Base-by-base conservation (phyloP, 164 flowering plant genomes). In the Chimonanthus praecox region DNA sequence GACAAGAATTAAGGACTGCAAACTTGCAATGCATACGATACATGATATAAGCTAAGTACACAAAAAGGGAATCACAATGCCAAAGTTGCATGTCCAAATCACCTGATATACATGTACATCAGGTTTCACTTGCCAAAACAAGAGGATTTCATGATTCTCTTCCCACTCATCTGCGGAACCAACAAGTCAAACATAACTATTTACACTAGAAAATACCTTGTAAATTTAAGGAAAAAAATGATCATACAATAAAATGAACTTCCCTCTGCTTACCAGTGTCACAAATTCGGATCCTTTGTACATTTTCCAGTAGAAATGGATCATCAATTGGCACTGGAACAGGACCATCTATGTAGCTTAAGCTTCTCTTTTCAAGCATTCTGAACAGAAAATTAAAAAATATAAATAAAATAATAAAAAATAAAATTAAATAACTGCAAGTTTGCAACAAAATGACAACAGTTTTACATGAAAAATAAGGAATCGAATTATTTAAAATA, bases 41-140 rank as follows among this genome's bases (percentile, higher is more conserved):
- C 61, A 58, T 54, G 47, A 43, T 33, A 13, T 1, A 66, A 47
- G 45, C 11, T 11, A 66, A 16, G 4, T 13, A 20, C 21, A 0
- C 21, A 7, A 44, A 44, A 7, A 44, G 15, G 6, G n/a, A 66
- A 5, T 13, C 18, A 20, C 0, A 6, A 33, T 18, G 45, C 4
- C 58, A 9, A 69, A n/a, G 20, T 69, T 49, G 10, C 71, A 69
- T 46, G 33, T 71, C 20, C 7, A 54, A 66, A 71, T 78, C 77
- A 96, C 99, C 98, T 96, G 98, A 83, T 85, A 96, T 67, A 90
- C 98, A 78, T 96, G 95, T 78, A 96, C 97, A 69, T 82, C 83
- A 58, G 99, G 99, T 76, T 90, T 90, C 72, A 92, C 98, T 91
- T 96, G 98, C 99, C 99, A 96, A 80, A 96, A 96, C 82, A 96